Conservation (phyloP, 1,284 basidiomycete species). For the Cutaneotrichosporon mucoides region DNA sequence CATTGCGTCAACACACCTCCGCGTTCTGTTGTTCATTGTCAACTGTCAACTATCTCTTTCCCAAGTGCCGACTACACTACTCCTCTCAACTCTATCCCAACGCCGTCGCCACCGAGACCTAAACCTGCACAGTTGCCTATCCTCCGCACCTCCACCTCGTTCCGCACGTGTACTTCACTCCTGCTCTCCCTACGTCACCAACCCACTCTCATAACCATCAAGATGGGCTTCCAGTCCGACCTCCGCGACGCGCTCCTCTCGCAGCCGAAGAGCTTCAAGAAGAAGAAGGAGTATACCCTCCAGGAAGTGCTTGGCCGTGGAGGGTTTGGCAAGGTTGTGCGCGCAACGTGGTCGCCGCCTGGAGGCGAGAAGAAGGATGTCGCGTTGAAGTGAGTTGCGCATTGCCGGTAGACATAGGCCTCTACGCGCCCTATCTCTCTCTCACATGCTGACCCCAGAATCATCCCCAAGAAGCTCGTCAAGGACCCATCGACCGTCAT, state of each 20-base stretch:
- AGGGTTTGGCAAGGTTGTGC: slow-evolving; percentile 78
- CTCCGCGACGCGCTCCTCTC: slow-evolving; percentile 56
- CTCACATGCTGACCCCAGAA: slow-evolving; percentile 52
- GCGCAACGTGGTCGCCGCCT: slow-evolving; percentile 55
- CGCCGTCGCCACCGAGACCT: no score
- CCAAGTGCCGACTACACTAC: no score
- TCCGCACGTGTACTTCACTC: no score
- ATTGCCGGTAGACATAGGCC: no score
- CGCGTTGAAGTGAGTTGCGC: slow-evolving; percentile 56
- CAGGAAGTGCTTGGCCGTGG: slow-evolving; percentile 63
- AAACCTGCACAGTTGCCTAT: no score
- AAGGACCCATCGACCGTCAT: slow-evolving; percentile 82
- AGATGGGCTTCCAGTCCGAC: slow-evolving; percentile 36
- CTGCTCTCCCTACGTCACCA: no score
- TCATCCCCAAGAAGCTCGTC: slow-evolving; percentile 86
- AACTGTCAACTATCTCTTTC: no score
- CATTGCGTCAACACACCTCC: no score
- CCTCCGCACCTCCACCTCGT: no score
- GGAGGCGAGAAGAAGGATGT: slow-evolving; percentile 61
- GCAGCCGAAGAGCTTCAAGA: slow-evolving; percentile 75
- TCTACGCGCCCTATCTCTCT: no score
- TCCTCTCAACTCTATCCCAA: no score
- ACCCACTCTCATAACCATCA: background rate
- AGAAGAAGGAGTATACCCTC: slow-evolving; percentile 62
- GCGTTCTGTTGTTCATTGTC: no score